These are phyloP conservation scores for Zasmidium cellare DNA, from an alignment of 2,329 filamentous ascomycete species.

Conservation along the genomic window DNA sequence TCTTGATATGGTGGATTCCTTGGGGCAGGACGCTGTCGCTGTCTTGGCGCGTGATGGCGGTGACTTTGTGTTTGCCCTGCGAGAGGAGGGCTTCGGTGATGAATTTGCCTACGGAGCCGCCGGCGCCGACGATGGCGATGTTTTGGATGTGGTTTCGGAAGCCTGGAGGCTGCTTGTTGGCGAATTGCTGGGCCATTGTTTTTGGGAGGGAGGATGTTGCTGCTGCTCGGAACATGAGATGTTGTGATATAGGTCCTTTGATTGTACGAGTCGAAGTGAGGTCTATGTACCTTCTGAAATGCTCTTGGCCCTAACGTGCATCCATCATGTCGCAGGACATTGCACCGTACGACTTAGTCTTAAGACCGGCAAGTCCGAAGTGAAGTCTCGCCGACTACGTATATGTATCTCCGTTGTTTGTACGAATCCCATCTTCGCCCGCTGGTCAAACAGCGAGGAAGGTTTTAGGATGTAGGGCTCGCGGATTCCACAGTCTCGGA, in stretches of 20 bases:
- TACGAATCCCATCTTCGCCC: neutral
- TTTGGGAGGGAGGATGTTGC: neutral
- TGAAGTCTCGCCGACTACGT: neutral
- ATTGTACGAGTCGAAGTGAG: neutral
- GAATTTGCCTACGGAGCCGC: constrained; percentile 34
- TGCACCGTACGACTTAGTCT: neutral
- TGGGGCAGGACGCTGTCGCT: constrained; percentile 39
- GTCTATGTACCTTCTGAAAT: neutral
- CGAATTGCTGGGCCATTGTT: constrained; percentile 1
- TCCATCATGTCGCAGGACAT: neutral
- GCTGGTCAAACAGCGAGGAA: neutral
- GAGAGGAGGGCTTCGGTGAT: constrained; percentile 34
- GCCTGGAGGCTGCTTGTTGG: constrained; percentile 4
- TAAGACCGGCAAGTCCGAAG: neutral
- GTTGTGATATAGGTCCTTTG: neutral
- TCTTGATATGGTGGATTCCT: constrained; percentile 21
- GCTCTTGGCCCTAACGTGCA: neutral
- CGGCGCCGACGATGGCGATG: constrained; percentile 41
- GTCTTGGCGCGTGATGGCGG: constrained; percentile 41
- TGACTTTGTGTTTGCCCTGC: constrained; percentile 36
- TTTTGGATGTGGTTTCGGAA: constrained; percentile 31
- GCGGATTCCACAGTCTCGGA: neutral
- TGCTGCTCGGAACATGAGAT: neutral
- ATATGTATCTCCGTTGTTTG: neutral
- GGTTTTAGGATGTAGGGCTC: neutral